A percentile compares a stretch with the other conserved stretches of the same genome.
phyloP scores from a whole-genome alignment of 2,329 filamentous ascomycete species.

The Aspergillus arachidicola region DNA sequence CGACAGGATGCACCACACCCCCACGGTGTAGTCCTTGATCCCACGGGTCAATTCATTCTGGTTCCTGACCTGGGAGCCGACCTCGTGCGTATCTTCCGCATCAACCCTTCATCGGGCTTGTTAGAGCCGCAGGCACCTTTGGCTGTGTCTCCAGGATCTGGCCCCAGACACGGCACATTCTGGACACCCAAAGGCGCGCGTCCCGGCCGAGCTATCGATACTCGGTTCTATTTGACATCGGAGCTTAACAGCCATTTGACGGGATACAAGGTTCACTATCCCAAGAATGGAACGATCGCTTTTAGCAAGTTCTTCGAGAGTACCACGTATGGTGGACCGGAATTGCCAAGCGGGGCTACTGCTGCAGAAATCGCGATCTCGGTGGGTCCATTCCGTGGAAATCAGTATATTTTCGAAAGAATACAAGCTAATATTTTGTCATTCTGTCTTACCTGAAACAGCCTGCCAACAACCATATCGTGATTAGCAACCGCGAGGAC shows the following conservation, averaged over 20 bases:
- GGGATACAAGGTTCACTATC: slow-evolving; percentile 21
- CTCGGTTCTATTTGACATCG: slow-evolving; percentile 20
- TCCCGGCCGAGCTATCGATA: background rate
- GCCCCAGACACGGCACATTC: slow-evolving; percentile 58
- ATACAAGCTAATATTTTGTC: background rate
- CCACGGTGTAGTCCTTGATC: slow-evolving; percentile 49
- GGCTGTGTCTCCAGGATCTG: slow-evolving; percentile 50
- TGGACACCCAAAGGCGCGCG: slow-evolving; percentile 41
- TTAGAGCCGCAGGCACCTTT: slow-evolving; percentile 51
- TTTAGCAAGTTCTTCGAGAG: slow-evolving; percentile 18
- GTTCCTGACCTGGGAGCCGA: slow-evolving; percentile 59
- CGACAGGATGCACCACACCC: slow-evolving; percentile 61
- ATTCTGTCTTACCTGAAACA: background rate
- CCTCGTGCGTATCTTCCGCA: slow-evolving; percentile 56
- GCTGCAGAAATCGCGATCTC: slow-evolving; percentile 18
- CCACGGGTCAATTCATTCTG: slow-evolving; percentile 54
- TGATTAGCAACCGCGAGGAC: slow-evolving; percentile 20
- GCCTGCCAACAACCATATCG: slow-evolving; percentile 20
- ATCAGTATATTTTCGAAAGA: too few species aligned
- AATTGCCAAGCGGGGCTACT: slow-evolving; percentile 17
- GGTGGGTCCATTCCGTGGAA: slow-evolving; percentile 2
- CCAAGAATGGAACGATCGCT: slow-evolving; percentile 6
- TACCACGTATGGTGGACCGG: slow-evolving; percentile 13
- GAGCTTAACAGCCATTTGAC: slow-evolving; percentile 23
- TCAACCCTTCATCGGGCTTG: slow-evolving; percentile 48